A percentile compares a stretch with the other conserved stretches of the same genome.
Evolutionary conservation across 305 asterid species (phyloP).

Genomic region (Fraxinus greggii): DNA sequence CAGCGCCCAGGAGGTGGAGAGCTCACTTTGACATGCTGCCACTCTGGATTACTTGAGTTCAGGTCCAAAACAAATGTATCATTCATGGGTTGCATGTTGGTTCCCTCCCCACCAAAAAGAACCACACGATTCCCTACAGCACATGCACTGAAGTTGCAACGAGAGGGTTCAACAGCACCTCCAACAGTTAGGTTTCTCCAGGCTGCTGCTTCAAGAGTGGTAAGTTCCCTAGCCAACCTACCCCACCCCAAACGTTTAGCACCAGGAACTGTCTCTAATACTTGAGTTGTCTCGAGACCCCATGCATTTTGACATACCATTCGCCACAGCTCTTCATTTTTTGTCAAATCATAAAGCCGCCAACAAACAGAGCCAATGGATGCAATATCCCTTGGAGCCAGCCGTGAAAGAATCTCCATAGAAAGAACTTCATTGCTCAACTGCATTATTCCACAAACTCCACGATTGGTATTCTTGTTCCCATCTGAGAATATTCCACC

Average conservation of each 20-base stretch:
- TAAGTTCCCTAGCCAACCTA: slow-evolving; percentile 51
- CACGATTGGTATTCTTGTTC: background rate
- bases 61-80: slow-evolving; percentile 86
- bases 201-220: slow-evolving; percentile 60
- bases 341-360: slow-evolving; percentile 3
- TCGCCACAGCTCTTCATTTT: slow-evolving; percentile 12
- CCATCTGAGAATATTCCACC: background rate
- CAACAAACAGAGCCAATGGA: slow-evolving; percentile 15
- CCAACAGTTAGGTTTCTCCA: slow-evolving; percentile 57
- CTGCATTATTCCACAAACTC: slow-evolving; percentile 16
- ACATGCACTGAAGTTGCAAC: slow-evolving; percentile 66
- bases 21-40: slow-evolving; percentile 51
- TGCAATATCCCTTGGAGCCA: slow-evolving; percentile 17
- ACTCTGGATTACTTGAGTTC: slow-evolving; percentile 67
- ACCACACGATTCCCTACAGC: slow-evolving; percentile 71
- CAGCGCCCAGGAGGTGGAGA: slow-evolving; percentile 79
- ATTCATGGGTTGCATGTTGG: slow-evolving; percentile 92
- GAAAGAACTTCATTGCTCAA: slow-evolving; percentile 6
- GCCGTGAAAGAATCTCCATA: slow-evolving; percentile 10
- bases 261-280: slow-evolving; percentile 48
- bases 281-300: slow-evolving; percentile 32
- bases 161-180: slow-evolving; percentile 57
- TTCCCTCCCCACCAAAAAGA: slow-evolving; percentile 86
- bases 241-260: slow-evolving; percentile 54
- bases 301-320: slow-evolving; percentile 15